Base-by-base conservation (phyloP, 2,329 filamentous ascomycete genomes). In the Trichoderma asperellum region DNA sequence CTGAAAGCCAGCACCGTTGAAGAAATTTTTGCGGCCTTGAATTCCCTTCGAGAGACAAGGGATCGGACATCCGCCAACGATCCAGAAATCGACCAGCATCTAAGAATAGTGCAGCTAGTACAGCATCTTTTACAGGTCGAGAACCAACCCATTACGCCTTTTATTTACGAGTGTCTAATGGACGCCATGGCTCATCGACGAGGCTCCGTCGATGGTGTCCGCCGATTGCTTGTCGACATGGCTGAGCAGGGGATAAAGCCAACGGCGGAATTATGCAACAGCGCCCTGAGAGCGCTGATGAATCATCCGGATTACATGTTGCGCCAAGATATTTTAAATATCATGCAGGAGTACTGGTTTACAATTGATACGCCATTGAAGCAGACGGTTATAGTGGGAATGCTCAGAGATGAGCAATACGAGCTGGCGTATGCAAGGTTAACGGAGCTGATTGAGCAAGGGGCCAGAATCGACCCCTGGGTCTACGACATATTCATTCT, bases 241-340 rank as follows among this genome's bases (percentile, higher is more conserved):
- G 83, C 85, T 55, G 77, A 80, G 1, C 82, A 85, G 53, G 84
- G 83, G 0, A 83, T 97, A 56, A 81, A 87, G 53, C 84, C 88
- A 8, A 92, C 93, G 73, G 84, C 85, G 0, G 83, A 84, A 4
- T 85, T 92, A 2, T 95, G 92, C 74, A 90, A 94, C 78, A 88
- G 88, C 71, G 88, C 91, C 2, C 81, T 97, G 24, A 71, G 91
- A 84, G 90, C 87, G 5, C 83, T 97, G 29, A 88, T 92, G 0
- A 87, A 96, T 10, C 96, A 98, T 77, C 93, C 95, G 0, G 92
- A 98, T 79, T 95, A 96, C 74, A 73, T 93, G 6, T 81, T 96
- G 29, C 89, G 94, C 43, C 86, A 87, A 65, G 85, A 90, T 43
- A 85, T 97, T 4, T 81, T 97, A 49, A 82, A 87, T 67, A 89